Evolutionary conservation across 805 yeast species (phyloP).

Genomic region (Spathaspora boniae): DNA sequence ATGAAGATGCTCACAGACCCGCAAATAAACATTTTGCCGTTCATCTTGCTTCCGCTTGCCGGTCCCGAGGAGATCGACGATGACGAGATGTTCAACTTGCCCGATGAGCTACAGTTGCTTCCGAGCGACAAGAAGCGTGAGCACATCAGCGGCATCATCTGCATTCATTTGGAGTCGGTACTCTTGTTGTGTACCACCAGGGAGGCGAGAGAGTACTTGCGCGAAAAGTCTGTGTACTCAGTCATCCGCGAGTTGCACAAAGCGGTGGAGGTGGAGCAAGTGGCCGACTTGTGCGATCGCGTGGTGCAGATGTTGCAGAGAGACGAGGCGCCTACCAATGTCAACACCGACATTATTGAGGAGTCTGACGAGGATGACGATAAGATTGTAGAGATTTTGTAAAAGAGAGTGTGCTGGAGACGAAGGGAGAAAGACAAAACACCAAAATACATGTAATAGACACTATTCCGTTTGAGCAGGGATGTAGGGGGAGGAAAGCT

Average conservation of each 20-base stretch:
- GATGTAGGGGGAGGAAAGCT: not conserved
- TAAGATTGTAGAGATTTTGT: conserved; percentile 51
- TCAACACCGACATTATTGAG: conserved; percentile 28
- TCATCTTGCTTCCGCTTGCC: conserved; percentile 76
- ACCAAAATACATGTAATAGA: not conserved
- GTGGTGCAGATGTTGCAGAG: conserved; percentile 89
- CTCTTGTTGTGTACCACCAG: conserved; percentile 75
- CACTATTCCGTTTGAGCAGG: not conserved
- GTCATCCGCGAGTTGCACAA: conserved; percentile 83
- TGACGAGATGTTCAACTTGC: conserved; percentile 83
- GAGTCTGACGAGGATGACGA: conserved; percentile 45
- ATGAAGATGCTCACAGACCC: conserved; percentile 54
- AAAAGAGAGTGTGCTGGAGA: conserved; percentile 11
- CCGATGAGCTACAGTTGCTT: conserved; percentile 80
- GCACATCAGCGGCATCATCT: conserved; percentile 58
- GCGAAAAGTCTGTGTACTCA: conserved; percentile 83
- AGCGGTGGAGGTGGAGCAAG: conserved; percentile 33
- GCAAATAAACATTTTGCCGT: conserved; percentile 72
- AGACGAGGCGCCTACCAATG: conserved; percentile 68
- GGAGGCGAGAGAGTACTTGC: conserved; percentile 67
- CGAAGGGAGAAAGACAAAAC: not conserved
- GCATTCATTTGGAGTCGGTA: conserved; percentile 75
- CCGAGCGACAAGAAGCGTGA: conserved; percentile 78
- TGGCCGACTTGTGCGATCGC: conserved; percentile 74
- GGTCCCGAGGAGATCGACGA: conserved; percentile 71